These are phyloP conservation scores for Cladosporium cucumerinum DNA, from an alignment of 2,329 filamentous ascomycete genomes.

Conservation along the genomic window DNA sequence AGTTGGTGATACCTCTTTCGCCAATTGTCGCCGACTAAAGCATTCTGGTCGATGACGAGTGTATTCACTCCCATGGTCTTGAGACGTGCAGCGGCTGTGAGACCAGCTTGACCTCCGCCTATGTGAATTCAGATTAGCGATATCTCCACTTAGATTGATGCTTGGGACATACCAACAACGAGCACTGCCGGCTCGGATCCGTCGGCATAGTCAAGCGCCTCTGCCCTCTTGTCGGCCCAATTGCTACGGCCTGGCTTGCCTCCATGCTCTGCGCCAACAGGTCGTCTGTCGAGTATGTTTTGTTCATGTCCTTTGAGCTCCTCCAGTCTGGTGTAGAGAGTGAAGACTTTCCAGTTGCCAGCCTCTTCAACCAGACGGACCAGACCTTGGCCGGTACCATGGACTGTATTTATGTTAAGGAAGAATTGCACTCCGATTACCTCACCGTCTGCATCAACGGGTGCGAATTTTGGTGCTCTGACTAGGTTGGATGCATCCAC, in stretches of 20 bases:
- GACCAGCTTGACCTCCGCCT: slow-evolving; percentile 45
- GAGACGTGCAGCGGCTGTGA: slow-evolving; percentile 43
- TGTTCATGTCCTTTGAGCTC: slow-evolving; percentile 37
- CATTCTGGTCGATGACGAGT: slow-evolving; percentile 45
- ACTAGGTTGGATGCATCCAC: slow-evolving; percentile 14
- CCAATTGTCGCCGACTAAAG: slow-evolving; percentile 47
- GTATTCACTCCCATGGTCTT: slow-evolving; percentile 43
- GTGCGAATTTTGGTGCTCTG: slow-evolving; percentile 28
- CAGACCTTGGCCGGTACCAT: slow-evolving; percentile 33
- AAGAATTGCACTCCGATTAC: slow-evolving; percentile 32
- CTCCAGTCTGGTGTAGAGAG: slow-evolving; percentile 37
- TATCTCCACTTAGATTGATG: background rate
- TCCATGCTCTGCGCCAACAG: slow-evolving; percentile 17
- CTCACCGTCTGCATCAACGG: slow-evolving; percentile 24
- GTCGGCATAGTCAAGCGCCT: slow-evolving; percentile 24
- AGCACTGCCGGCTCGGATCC: background rate
- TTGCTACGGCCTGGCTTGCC: slow-evolving; percentile 29
- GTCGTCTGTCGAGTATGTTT: background rate
- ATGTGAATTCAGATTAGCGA: slow-evolving; percentile 27
- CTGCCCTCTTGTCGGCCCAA: slow-evolving; percentile 19
- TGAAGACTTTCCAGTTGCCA: slow-evolving; percentile 40
- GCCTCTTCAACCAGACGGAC: slow-evolving; percentile 33
- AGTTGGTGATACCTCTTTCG: slow-evolving; percentile 45
- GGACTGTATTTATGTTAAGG: slow-evolving; percentile 25
- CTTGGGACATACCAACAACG: slow-evolving; percentile 8